These are phyloP conservation scores for Gremmenia infestans DNA, from an alignment of 2,329 filamentous ascomycete species.

Conservation along the genomic window DNA sequence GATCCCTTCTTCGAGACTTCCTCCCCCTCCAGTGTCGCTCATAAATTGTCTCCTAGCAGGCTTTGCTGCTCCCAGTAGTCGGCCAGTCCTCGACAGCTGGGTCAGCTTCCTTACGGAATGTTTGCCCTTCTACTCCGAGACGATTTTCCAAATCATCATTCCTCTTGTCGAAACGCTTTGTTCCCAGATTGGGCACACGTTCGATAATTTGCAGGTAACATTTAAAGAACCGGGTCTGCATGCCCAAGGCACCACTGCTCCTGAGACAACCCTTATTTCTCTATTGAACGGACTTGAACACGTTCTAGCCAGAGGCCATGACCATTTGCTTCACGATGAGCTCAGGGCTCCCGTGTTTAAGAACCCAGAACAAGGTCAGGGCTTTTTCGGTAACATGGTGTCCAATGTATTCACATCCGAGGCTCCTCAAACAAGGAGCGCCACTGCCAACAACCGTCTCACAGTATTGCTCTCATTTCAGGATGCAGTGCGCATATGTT, in stretches of 20 bases:
- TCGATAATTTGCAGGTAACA: slow-evolving; percentile 62
- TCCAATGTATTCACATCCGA: slow-evolving; percentile 85
- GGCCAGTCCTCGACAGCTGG: slow-evolving; percentile 85
- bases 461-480: slow-evolving; percentile 96
- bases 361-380: slow-evolving; percentile 75
- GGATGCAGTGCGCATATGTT: slow-evolving; percentile 88
- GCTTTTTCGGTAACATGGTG: slow-evolving; percentile 92
- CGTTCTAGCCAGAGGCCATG: slow-evolving; percentile 80
- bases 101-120: slow-evolving; percentile 78
- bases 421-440: slow-evolving; percentile 67
- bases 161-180: slow-evolving; percentile 89
- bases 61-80: slow-evolving; percentile 68
- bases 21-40: slow-evolving; percentile 63
- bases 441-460: slow-evolving; percentile 86
- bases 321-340: slow-evolving; percentile 74
- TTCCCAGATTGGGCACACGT: slow-evolving; percentile 67
- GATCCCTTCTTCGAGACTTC: slow-evolving; percentile 32
- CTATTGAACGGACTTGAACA: slow-evolving; percentile 91
- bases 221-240: slow-evolving; percentile 45
- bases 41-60: slow-evolving; percentile 81
- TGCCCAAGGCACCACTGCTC: slow-evolving; percentile 38
- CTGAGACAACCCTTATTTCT: slow-evolving; percentile 72
- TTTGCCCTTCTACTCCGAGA: slow-evolving; percentile 75
- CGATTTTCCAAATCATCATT: slow-evolving; percentile 85
- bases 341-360: slow-evolving; percentile 63